Evolutionary conservation across 768 basidiomycete species (phyloP).

Genomic region (Lepiota subincarnata): DNA sequence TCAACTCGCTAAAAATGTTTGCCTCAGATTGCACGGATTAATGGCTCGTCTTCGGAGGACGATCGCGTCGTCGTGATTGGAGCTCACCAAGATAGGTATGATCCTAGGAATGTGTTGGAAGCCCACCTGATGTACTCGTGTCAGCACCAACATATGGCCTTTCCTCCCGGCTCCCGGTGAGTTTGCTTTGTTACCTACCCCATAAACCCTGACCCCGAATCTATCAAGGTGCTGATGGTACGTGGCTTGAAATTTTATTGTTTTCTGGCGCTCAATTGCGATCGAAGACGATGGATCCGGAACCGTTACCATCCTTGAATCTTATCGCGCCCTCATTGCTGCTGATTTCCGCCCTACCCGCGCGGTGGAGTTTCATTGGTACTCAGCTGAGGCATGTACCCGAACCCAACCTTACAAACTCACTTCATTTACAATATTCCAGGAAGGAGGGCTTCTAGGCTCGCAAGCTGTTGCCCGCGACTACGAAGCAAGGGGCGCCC

Average conservation of each 20-base stretch:
- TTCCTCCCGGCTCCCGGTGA: constrained; percentile 75
- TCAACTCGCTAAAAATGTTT: constrained; percentile 6
- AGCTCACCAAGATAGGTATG: constrained; percentile 81
- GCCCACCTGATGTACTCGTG: constrained; percentile 1
- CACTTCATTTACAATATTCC: constrained; percentile 12
- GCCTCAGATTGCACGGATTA: constrained; percentile 67
- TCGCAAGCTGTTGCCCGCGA: constrained; percentile 83
- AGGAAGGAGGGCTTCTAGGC: constrained; percentile 85
- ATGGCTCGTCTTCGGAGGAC: constrained; percentile 61
- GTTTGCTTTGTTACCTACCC: constrained; percentile 15
- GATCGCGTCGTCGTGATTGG: constrained; percentile 65
- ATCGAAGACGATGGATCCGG: constrained; percentile 71
- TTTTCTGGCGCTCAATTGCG: constrained; percentile 19
- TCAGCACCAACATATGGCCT: constrained; percentile 73
- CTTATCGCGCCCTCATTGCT: constrained; percentile 66
- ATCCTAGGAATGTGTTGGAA: neutral
- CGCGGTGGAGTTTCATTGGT: constrained; percentile 81
- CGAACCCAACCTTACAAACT: constrained; percentile 5
- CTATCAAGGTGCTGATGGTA: constrained; percentile 47
- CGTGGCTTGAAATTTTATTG: constrained; percentile 13
- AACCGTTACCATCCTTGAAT: constrained; percentile 74
- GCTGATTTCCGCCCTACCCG: constrained; percentile 64
- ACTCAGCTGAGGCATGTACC: constrained; percentile 63
- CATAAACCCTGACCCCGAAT: constrained; percentile 4
- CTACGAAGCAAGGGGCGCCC: constrained; percentile 59